phyloP scores from a whole-genome alignment of 169 alveolate species.

The Cryptosporidium muris region DNA sequence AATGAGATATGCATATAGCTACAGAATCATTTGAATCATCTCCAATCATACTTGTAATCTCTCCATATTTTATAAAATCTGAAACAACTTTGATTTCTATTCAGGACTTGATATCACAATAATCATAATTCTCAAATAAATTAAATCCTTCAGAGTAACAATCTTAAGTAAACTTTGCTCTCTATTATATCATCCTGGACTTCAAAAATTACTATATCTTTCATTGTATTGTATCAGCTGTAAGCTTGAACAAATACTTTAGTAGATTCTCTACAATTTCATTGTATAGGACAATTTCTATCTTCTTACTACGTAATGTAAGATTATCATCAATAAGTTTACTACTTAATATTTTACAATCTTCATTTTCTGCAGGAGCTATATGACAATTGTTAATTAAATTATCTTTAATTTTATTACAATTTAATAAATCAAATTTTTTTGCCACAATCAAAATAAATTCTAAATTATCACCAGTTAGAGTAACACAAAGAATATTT shows the following conservation, averaged over 20 bases:
- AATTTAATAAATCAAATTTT: slow-evolving; percentile 17
- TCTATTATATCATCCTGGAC: background rate
- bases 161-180: background rate
- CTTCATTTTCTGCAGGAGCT: background rate
- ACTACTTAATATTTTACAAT: background rate
- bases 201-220: background rate
- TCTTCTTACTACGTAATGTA: too few species aligned
- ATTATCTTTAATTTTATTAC: too few species aligned
- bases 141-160: slow-evolving; percentile 10
- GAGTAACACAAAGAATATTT: slow-evolving; percentile 16
- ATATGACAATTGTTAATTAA: background rate
- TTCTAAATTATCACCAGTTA: slow-evolving; percentile 54
- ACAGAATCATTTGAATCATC: slow-evolving; percentile 66
- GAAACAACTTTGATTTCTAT: slow-evolving; percentile 22
- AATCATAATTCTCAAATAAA: slow-evolving; percentile 1
- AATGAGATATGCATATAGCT: slow-evolving; percentile 34
- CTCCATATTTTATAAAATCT: slow-evolving; percentile 21
- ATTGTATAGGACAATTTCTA: background rate
- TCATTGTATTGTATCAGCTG: slow-evolving; percentile 29
- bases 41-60: slow-evolving; percentile 46
- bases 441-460: slow-evolving; percentile 39
- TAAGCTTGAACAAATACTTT: slow-evolving; percentile 6
- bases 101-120: slow-evolving; percentile 40
- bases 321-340: background rate
- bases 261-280: background rate